Percentiles rank a stretch among this genome's conserved stretches.
Conservation (phyloP, 805 yeast species). For the Cyberlindnera saturnus region DNA sequence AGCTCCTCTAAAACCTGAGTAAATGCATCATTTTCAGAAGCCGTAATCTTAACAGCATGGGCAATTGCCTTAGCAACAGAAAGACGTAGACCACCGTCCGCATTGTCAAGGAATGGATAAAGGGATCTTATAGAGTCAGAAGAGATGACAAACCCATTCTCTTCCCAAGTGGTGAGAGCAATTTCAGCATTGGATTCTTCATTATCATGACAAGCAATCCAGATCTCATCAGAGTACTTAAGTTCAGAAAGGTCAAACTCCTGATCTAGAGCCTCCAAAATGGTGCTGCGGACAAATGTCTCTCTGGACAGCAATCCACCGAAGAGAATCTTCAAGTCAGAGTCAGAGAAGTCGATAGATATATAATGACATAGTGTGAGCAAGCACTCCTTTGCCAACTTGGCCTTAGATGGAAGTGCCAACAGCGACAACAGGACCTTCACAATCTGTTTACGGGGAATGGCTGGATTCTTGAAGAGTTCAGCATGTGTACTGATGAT, state of each 20-base stretch:
- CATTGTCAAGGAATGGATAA: conserved; percentile 42
- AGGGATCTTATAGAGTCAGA: conserved; percentile 40
- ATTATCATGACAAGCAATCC: conserved; percentile 73
- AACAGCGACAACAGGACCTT: conserved; percentile 58
- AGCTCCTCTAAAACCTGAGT: conserved; percentile 36
- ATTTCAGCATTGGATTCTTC: conserved; percentile 54
- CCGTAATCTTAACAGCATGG: conserved; percentile 39
- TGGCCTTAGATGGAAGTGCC: conserved; percentile 71
- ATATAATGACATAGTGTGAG: conserved; percentile 71
- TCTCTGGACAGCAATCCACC: conserved; percentile 53
- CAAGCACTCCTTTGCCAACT: conserved; percentile 78
- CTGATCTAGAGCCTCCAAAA: conserved; percentile 79
- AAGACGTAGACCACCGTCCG: conserved; percentile 62
- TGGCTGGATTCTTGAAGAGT: conserved; percentile 54
- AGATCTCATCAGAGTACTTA: conserved; percentile 59
- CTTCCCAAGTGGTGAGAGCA: conserved; percentile 84
- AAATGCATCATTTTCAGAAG: conserved; percentile 23
- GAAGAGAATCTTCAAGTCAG: conserved; percentile 56
- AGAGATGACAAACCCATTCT: conserved; percentile 51
- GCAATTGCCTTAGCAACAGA: conserved; percentile 70
- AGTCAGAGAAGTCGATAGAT: conserved; percentile 49
- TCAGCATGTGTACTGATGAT: conserved; percentile 66
- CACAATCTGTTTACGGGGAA: conserved; percentile 66
- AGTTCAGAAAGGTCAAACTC: conserved; percentile 54
- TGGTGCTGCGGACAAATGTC: conserved; percentile 67